Evolutionary conservation across 2,329 filamentous ascomycete genomes (phyloP), one percentile per base, ranked within the genome.

Genomic region (Fusarium piperis): DNA sequence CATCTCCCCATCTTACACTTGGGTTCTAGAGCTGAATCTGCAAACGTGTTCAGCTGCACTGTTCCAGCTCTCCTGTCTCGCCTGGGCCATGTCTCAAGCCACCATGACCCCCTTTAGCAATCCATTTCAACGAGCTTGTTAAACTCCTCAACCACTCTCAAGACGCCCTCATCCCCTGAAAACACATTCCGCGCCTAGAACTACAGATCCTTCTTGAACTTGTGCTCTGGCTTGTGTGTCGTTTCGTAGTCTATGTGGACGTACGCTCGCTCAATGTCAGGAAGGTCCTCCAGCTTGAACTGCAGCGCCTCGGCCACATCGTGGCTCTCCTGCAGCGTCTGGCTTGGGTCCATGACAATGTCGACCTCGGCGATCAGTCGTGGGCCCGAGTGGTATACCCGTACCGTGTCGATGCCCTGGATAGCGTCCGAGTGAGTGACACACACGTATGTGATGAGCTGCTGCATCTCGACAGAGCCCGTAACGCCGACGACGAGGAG

Each of bases 191-290:
- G 32, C 35, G 38, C 39, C 30, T 65, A 62, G 62, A 58, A 53
- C 61, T 76, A 91, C 38, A 91, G 69, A 68, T 91, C 87, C 81
- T 91, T 91, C 83, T 90, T 91, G 66, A 83, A 85, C 15, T 83
- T 83, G 76, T 91, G 95, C 84, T 98, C 95, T 0, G 95, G 95
- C 81, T 96, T 95, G 81, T 98, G 96, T 18, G 92, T 94, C 5
- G 95, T 98, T 84, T 98, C 96, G 76, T 97, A 98, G 81, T 99
- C 96, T 18, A 98, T 95, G 80, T 99, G 96, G 20, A 98, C 96
- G 79, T 98, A 98, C 0, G 94, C 94, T 65, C 96, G 86, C 87
- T 98, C 96, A 11, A 98, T 91, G 79, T 97, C 92, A 0, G 96
- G 95, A 70, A 99, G 82, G 63, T 91, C 93, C 87, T 99, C 96